Conservation (phyloP, 2,329 filamentous ascomycete species). For the Cyphellophora attinorum region DNA sequence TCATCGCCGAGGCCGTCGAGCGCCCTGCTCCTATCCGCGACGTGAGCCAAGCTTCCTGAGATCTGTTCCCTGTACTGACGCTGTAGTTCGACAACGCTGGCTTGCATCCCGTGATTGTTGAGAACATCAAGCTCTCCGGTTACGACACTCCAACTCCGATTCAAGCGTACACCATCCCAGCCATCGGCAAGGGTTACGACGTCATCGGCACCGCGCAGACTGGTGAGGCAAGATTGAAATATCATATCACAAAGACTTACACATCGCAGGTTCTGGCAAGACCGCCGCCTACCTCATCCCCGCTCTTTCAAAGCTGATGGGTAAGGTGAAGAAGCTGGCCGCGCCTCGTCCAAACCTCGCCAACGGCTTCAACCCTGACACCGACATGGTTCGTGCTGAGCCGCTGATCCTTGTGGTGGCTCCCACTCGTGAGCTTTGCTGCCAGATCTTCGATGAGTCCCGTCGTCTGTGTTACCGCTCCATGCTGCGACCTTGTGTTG, state of each 20-base stretch:
- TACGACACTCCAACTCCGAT: slow-evolving; percentile 75
- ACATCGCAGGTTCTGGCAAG: slow-evolving; percentile 75
- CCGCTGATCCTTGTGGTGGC: slow-evolving; percentile 78
- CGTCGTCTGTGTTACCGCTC: slow-evolving; percentile 88
- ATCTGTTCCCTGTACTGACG: not conserved
- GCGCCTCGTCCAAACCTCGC: slow-evolving; percentile 62
- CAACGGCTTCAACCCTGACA: slow-evolving; percentile 41
- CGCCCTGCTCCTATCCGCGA: slow-evolving; percentile 38
- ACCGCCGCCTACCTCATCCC: slow-evolving; percentile 88
- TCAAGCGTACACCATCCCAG: slow-evolving; percentile 74
- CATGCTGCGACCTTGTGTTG: slow-evolving; percentile 83
- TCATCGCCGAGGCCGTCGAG: slow-evolving; percentile 39
- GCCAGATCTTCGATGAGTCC: slow-evolving; percentile 91
- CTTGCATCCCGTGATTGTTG: slow-evolving; percentile 71
- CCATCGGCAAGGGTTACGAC: slow-evolving; percentile 67
- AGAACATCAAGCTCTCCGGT: slow-evolving; percentile 64
- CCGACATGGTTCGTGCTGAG: slow-evolving; percentile 59
- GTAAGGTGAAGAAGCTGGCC: slow-evolving; percentile 81
- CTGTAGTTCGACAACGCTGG: slow-evolving; percentile 62
- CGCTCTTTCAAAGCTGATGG: slow-evolving; percentile 84
- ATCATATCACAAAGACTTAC: not conserved
- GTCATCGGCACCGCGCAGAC: slow-evolving; percentile 88
- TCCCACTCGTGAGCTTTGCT: slow-evolving; percentile 80
- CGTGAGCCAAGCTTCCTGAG: slow-evolving; percentile 29
- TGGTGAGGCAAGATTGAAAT: slow-evolving; percentile 42